Conservation (phyloP, 352 stramenopile genomes). For the Phytopythium vexans region DNA sequence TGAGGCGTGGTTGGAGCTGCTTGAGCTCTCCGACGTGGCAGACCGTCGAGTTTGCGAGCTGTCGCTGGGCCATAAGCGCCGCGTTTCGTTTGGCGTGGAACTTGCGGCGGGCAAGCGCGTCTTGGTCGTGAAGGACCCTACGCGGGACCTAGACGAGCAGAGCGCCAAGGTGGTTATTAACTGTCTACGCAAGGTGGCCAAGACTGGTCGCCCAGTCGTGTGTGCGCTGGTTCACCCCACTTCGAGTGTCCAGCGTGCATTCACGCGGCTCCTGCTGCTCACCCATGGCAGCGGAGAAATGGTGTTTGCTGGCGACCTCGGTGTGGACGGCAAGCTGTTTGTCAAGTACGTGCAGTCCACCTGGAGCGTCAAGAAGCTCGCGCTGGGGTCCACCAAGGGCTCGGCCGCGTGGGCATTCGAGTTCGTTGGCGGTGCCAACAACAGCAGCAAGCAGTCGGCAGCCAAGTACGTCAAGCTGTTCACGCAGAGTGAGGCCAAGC, state of each 20-base stretch:
- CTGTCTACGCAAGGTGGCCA: slow-evolving; percentile 16
- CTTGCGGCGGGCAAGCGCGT: slow-evolving; percentile 16
- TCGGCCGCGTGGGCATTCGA: slow-evolving; percentile 19
- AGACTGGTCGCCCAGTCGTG: slow-evolving; percentile 20
- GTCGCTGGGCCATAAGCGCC: slow-evolving; percentile 12
- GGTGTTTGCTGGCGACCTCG: slow-evolving; percentile 20
- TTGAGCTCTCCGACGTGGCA: slow-evolving; percentile 17
- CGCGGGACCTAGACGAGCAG: slow-evolving; percentile 13
- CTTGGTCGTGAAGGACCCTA: slow-evolving; percentile 21
- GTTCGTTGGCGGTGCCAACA: slow-evolving; percentile 12
- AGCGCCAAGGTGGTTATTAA: slow-evolving; percentile 12
- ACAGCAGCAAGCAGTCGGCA: background rate
- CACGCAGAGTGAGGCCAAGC: slow-evolving; percentile 18
- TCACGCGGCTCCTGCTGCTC: slow-evolving; percentile 20
- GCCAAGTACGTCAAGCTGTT: slow-evolving; percentile 19
- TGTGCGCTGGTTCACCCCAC: slow-evolving; percentile 13
- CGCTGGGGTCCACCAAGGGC: slow-evolving; percentile 7
- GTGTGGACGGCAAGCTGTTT: slow-evolving; percentile 3
- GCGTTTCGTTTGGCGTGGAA: slow-evolving; percentile 24
- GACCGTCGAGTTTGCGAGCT: slow-evolving; percentile 10
- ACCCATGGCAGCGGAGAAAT: slow-evolving; percentile 13
- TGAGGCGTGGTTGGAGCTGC: slow-evolving; percentile 16
- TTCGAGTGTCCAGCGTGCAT: slow-evolving; percentile 10
- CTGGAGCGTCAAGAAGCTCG: slow-evolving; percentile 17
- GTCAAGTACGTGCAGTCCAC: slow-evolving; percentile 18